These are phyloP conservation scores for Trametopsis cervina DNA, from an alignment of 768 basidiomycete species.

Conservation along the genomic window DNA sequence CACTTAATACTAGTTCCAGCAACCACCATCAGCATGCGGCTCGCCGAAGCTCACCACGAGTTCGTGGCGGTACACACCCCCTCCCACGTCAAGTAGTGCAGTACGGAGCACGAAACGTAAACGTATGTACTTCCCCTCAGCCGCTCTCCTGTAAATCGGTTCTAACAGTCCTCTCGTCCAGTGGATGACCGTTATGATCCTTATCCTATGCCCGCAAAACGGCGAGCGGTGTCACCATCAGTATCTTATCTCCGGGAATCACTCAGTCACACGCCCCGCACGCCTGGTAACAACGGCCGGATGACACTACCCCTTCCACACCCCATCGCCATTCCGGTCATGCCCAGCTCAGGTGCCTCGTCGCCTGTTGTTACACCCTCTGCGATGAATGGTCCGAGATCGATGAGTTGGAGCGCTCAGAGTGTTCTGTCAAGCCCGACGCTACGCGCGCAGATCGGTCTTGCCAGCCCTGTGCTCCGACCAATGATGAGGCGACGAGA, in stretches of 20 bases:
- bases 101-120: conserved; percentile 80
- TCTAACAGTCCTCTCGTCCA: conserved; percentile 24
- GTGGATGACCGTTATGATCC: conserved; percentile 85
- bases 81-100: conserved; percentile 56
- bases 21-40: conserved; percentile 38
- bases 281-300: conserved; percentile 30
- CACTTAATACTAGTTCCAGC: conserved; percentile 3
- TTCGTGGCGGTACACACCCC: conserved; percentile 80
- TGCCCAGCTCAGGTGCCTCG: conserved; percentile 57
- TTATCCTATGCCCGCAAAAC: conserved; percentile 70
- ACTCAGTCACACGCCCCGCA: conserved; percentile 41
- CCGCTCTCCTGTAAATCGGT: not conserved
- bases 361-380: conserved; percentile 61
- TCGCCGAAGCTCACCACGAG: conserved; percentile 50
- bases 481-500: conserved; percentile 50
- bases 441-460: conserved; percentile 59
- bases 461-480: conserved; percentile 70
- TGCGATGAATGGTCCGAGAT: conserved; percentile 27
- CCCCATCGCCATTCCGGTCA: conserved; percentile 63
- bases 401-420: conserved; percentile 32
- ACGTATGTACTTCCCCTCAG: conserved; percentile 35
- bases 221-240: conserved; percentile 79
- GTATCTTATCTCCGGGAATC: conserved; percentile 59
- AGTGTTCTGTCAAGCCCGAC: conserved; percentile 71
- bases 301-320: conserved; percentile 19